Conservation (phyloP, 2,329 filamentous ascomycete species). For the Leptoxyphium fumago region DNA sequence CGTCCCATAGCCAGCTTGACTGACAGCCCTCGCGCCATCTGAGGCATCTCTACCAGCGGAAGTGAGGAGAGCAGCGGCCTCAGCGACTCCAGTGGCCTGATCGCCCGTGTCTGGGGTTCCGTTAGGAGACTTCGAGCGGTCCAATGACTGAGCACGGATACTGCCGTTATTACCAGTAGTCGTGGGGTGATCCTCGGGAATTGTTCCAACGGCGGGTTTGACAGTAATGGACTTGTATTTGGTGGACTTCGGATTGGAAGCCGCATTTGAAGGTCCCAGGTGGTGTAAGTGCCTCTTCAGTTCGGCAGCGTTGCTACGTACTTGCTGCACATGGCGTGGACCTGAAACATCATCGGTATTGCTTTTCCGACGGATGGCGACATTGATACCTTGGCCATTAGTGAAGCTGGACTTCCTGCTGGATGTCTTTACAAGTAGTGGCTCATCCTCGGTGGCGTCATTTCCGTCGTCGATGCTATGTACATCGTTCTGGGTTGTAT, state of each 20-base stretch:
- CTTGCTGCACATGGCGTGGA: slow-evolving; percentile 4
- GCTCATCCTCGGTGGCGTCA: slow-evolving; percentile 13
- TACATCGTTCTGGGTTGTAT: slow-evolving; percentile 4
- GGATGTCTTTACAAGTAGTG: slow-evolving; percentile 10
- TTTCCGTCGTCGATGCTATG: slow-evolving; percentile 4
- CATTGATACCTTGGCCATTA: slow-evolving; percentile 22
- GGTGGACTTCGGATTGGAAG: slow-evolving; percentile 44
- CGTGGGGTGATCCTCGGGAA: slow-evolving; percentile 23
- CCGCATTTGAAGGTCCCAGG: slow-evolving; percentile 49
- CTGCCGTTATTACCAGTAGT: slow-evolving; percentile 2
- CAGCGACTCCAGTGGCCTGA: slow-evolving; percentile 17
- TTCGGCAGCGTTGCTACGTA: slow-evolving; percentile 39
- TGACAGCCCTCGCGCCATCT: not conserved
- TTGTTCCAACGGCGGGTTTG: slow-evolving; percentile 39
- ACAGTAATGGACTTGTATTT: slow-evolving; percentile 51
- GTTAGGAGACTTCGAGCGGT: slow-evolving; percentile 5
- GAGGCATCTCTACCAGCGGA: slow-evolving; percentile 37
- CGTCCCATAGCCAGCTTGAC: slow-evolving; percentile 39
- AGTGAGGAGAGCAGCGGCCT: slow-evolving; percentile 39
- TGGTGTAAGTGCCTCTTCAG: slow-evolving; percentile 47
- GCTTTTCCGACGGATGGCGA: slow-evolving; percentile 31
- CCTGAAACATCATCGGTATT: slow-evolving; percentile 5
- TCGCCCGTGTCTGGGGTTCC: not conserved
- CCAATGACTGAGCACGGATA: not conserved
- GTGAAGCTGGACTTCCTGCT: slow-evolving; percentile 20